Evolutionary conservation across 1,284 basidiomycete species (phyloP), one percentile per base, ranked within the genome.

Genomic region (Fomitopsis palustris): DNA sequence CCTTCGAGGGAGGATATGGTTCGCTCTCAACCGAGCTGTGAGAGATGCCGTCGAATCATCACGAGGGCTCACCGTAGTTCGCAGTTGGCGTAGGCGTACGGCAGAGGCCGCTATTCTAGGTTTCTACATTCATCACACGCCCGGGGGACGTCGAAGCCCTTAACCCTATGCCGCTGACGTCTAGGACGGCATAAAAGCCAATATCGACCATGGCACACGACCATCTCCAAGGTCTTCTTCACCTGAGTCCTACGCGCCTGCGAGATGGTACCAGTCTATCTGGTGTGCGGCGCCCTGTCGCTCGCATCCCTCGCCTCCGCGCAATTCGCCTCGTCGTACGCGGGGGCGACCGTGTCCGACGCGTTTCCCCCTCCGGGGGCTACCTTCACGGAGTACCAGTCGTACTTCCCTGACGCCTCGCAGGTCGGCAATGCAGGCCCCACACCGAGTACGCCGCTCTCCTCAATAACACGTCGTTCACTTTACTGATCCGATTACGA

Each of bases 341-440:
- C 69, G 4, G 70, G 72, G n/a, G 61, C 68, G 2, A 69, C 70
- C 0, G 59, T 63, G 17, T 64, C 65, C 14, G 69, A 67, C 29
- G 62, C 63, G 19, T 74, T 67, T 53, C 70, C 70, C 9, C 71
- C 70, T 8, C 60, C 68, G 4, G 59, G 59, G 23, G 67, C 67
- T 33, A 69, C 67, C 6, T 54, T 63, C 38, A 67, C 65, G 3
- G 47, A 62, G 3, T 58, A 69, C 8, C 61, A 70, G 56, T 61
- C 67, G 1, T 64, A 64, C 57, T 74, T 72, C 58, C 71, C 72
- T 2, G 68, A 64, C 51, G 61, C 64, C 6, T 58, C 60, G 12
- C 54, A 66, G 19, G 70, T 74, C 9, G 72, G 70, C 37, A 67
- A 64, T 54, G 49, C 69, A 4, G 72, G 72, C 3, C 67, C 72